Conservation (phyloP, 768 basidiomycete species). For the Tulasnella sp. region DNA sequence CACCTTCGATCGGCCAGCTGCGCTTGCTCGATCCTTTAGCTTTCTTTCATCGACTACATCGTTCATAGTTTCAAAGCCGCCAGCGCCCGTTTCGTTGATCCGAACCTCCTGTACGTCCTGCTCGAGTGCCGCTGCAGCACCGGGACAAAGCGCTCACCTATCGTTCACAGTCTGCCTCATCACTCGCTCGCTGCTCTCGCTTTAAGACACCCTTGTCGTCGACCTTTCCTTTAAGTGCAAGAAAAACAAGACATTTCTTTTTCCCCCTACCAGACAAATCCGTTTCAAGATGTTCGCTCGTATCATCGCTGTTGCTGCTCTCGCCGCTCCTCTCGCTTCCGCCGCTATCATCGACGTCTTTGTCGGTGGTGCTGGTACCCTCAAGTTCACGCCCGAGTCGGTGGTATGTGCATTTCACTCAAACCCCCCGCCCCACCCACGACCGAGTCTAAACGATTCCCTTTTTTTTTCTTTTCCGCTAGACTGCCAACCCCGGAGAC, state of each 20-base stretch:
- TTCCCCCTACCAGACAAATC: neutral
- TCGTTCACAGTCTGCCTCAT: neutral
- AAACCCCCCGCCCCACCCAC: no score
- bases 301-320: slow-evolving; percentile 14
- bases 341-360: slow-evolving; percentile 34
- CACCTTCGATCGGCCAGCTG: slow-evolving; percentile 25
- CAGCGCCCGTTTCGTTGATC: slow-evolving; percentile 22
- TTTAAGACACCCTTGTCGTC: neutral
- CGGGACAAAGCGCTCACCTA: no score
- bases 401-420: slow-evolving; percentile 32
- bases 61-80: slow-evolving; percentile 9
- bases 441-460: no score
- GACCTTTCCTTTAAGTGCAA: slow-evolving; percentile 15
- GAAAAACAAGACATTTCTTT: slow-evolving; percentile 9
- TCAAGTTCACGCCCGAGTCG: slow-evolving; percentile 30
- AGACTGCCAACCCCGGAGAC: slow-evolving; percentile 27
- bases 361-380: slow-evolving; percentile 30
- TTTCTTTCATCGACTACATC: neutral
- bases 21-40: slow-evolving; percentile 21
- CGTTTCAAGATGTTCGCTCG: slow-evolving; percentile 18
- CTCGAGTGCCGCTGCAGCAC: no score
- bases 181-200: neutral
- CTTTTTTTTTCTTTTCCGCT: neutral
- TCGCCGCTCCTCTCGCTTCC: slow-evolving; percentile 24
- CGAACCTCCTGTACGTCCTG: neutral